Evolutionary conservation across 2,329 filamentous ascomycete genomes (phyloP).

Genomic region (Bisporella sp.): DNA sequence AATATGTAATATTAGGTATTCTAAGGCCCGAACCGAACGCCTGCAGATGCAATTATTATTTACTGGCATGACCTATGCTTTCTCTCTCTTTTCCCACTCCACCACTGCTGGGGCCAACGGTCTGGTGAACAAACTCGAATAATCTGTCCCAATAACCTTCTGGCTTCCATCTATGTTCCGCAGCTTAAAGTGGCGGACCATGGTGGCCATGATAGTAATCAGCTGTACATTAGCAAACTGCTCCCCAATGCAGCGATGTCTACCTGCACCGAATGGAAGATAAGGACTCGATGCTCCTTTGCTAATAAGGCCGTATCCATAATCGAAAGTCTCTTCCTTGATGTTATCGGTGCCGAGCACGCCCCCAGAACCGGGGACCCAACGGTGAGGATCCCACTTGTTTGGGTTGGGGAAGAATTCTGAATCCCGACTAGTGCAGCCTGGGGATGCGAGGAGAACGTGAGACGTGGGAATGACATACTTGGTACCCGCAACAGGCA

Average conservation of each 20-base stretch:
- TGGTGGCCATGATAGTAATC: conserved; percentile 71
- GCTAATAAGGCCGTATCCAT: conserved; percentile 87
- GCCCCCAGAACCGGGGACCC: conserved; percentile 61
- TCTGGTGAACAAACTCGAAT: conserved; percentile 65
- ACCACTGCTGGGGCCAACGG: conserved; percentile 66
- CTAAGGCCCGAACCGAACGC: too few relatives aligned
- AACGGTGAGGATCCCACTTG: conserved; percentile 85
- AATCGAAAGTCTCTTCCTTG: conserved; percentile 75
- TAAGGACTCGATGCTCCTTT: conserved; percentile 89
- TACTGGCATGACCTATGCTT: conserved; percentile 14
- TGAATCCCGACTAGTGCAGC: conserved; percentile 66
- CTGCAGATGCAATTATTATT: neutral
- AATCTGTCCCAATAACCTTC: conserved; percentile 62
- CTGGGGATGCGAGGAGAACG: conserved; percentile 76
- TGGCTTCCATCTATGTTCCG: conserved; percentile 65
- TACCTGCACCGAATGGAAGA: conserved; percentile 86
- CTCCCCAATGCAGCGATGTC: conserved; percentile 93
- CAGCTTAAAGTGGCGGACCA: conserved; percentile 76
- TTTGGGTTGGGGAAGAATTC: conserved; percentile 76
- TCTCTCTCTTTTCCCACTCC: conserved; percentile 65
- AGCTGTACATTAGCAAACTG: conserved; percentile 93
- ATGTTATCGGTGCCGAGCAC: conserved; percentile 42
- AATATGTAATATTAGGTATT: too few relatives aligned
- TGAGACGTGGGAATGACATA: conserved; percentile 77
- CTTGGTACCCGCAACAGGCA: conserved; percentile 75